Conservation (phyloP, 768 basidiomycete species). For the Boletus tomentosulus region DNA sequence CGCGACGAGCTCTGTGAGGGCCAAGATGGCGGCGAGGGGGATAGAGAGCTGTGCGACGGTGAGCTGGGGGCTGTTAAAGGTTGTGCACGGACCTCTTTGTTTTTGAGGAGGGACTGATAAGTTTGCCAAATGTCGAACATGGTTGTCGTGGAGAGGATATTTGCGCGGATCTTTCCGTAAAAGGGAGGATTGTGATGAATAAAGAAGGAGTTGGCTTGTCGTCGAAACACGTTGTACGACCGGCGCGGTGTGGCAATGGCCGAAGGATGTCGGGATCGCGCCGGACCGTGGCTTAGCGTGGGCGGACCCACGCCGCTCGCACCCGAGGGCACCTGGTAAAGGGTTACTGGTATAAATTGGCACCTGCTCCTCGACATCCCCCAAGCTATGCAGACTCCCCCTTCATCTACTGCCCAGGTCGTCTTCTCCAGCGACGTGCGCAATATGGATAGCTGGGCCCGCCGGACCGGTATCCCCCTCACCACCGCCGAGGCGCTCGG, state of each 20-base stretch:
- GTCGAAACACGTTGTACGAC: conserved; percentile 77
- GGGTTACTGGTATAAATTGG: conserved; percentile 30
- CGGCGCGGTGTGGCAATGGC: conserved; percentile 56
- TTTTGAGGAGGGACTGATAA: conserved; percentile 56
- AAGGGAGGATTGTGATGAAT: conserved; percentile 14
- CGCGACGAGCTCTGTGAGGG: conserved; percentile 78
- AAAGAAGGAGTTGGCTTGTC: conserved; percentile 39
- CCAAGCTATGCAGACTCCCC: conserved; percentile 29
- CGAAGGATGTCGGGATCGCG: conserved; percentile 50
- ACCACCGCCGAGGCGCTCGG: conserved; percentile 81
- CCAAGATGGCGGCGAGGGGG: conserved; percentile 85
- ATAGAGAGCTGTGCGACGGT: conserved; percentile 55
- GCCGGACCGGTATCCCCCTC: conserved; percentile 72
- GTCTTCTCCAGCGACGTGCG: conserved; percentile 76
- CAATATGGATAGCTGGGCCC: conserved; percentile 82
- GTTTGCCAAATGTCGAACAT: conserved; percentile 46
- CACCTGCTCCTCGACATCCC: neutral
- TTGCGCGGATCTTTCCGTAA: conserved; percentile 18
- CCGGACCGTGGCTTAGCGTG: conserved; percentile 48
- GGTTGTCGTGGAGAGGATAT: conserved; percentile 14
- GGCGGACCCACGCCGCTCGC: conserved; percentile 37
- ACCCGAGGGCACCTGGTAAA: conserved; percentile 31
- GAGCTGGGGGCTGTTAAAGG: neutral
- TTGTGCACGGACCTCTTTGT: conserved; percentile 57
- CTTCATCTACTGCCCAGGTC: conserved; percentile 51